phyloP scores from a whole-genome alignment of 1,139 yeast genomes.

The Candida freyschussii region DNA sequence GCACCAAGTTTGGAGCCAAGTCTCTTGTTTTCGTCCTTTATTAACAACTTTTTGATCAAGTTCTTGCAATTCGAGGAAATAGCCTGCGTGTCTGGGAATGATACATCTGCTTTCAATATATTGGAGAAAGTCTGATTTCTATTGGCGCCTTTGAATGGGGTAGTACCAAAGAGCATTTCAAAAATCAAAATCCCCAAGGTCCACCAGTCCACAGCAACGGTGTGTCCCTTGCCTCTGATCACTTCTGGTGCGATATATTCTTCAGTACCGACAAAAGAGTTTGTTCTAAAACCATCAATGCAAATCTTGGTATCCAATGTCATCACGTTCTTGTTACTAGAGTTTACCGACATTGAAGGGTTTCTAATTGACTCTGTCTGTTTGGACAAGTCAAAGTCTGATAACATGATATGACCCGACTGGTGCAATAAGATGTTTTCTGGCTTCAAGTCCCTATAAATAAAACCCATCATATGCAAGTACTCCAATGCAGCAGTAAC shows the following conservation, averaged over 20 bases:
- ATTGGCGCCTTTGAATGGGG: slow-evolving; percentile 91
- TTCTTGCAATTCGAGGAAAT: slow-evolving; percentile 73
- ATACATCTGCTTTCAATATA: slow-evolving; percentile 76
- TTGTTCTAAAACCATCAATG: slow-evolving; percentile 92
- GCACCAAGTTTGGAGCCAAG: slow-evolving; percentile 93
- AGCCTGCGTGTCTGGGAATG: slow-evolving; percentile 56
- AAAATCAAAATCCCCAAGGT: slow-evolving; percentile 86
- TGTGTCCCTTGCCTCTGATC: slow-evolving; percentile 93
- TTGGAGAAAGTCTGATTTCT: slow-evolving; percentile 88
- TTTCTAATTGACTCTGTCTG: slow-evolving; percentile 69
- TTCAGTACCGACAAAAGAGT: slow-evolving; percentile 96
- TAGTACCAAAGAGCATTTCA: slow-evolving; percentile 93
- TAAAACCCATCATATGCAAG: slow-evolving; percentile 92
- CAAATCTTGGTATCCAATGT: slow-evolving; percentile 85
- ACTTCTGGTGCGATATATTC: slow-evolving; percentile 98
- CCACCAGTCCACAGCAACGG: slow-evolving; percentile 99
- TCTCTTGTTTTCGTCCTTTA: slow-evolving; percentile 84
- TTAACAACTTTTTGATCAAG: slow-evolving; percentile 71
- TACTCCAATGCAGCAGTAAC: slow-evolving; percentile 97
- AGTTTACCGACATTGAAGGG: slow-evolving; percentile 36
- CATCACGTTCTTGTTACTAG: slow-evolving; percentile 25
- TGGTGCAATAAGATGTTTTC: slow-evolving; percentile 91
- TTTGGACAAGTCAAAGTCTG: slow-evolving; percentile 93
- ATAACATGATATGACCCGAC: slow-evolving; percentile 95
- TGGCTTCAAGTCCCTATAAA: slow-evolving; percentile 91